These are phyloP conservation scores for Ophiosphaerella herpotricha DNA, from an alignment of 2,329 filamentous ascomycete genomes.

Conservation along the genomic window DNA sequence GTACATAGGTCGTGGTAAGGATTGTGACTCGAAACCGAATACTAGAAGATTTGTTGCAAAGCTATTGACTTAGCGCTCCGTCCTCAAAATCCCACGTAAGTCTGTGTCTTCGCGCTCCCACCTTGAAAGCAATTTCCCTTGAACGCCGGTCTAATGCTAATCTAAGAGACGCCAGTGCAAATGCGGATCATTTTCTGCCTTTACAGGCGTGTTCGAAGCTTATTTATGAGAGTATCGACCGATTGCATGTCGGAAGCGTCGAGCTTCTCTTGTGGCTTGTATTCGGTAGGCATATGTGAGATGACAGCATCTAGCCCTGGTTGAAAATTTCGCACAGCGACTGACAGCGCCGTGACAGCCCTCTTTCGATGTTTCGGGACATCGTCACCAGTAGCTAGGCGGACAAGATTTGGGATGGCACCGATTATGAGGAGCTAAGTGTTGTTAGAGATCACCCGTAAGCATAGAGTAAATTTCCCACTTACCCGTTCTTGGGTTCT, in stretches of 20 bases:
- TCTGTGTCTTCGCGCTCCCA: too few species aligned
- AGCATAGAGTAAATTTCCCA: background rate
- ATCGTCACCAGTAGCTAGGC: constrained; percentile 65
- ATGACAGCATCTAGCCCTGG: constrained; percentile 69
- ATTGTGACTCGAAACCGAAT: too few species aligned
- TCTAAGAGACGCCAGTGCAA: constrained; percentile 25
- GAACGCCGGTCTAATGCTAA: constrained; percentile 26
- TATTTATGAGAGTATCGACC: constrained; percentile 74
- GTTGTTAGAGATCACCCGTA: constrained; percentile 15
- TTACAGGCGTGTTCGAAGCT: constrained; percentile 50
- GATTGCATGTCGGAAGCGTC: constrained; percentile 87
- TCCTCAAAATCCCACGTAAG: background rate
- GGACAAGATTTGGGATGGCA: constrained; percentile 71
- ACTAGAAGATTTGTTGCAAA: too few species aligned
- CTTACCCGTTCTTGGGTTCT: constrained; percentile 75
- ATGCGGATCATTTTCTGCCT: constrained; percentile 15
- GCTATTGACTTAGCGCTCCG: background rate
- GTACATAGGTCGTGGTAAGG: background rate
- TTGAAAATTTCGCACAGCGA: constrained; percentile 85
- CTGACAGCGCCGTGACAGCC: constrained; percentile 87
- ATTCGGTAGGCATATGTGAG: constrained; percentile 67
- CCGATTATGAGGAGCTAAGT: constrained; percentile 61
- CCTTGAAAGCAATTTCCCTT: background rate
- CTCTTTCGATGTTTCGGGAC: constrained; percentile 75
- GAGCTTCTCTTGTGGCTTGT: constrained; percentile 63